Evolutionary conservation across 2,329 filamentous ascomycete species (phyloP), one percentile per base, ranked within the genome.

Genomic region (Claviceps monticola): DNA sequence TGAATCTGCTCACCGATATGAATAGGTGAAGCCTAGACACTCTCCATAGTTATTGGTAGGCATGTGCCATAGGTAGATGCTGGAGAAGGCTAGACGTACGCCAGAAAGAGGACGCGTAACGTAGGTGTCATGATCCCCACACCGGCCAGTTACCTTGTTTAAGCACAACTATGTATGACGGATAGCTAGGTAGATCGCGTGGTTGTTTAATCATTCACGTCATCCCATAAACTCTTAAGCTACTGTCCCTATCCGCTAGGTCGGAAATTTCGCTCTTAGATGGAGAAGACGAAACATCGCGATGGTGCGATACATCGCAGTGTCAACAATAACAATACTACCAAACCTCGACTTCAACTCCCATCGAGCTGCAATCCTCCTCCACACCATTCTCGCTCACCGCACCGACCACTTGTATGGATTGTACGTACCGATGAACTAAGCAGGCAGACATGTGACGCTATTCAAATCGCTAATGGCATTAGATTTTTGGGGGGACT

Each of bases 401-500:
- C 84, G 11, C 74, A 80, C 2, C 84, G 83, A 64, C 85, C 84
- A 64, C 79, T 89, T 56, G 84, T 91, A 70, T 97, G 91, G 91
- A 81, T 97, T 64, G 88, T 54, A 54, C 21, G 53, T 42, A 6
- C 16, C 2, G 42, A 4, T 26, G 14, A 7, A 6, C 2, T 44
- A 19, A 19, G 19, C 19, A 19, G 19, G 19, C 19, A 19, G 19
- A 19, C 26, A 26, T 6, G n/a, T 19, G 7, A 14, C 7, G 6
- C 42, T 43, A 43, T 43, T 43, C 4, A 8, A 5, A 26, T 26
- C 19, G 26, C 42, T 44, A 19, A 44, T 14, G n/a, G 8, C 21
- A 44, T 21, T 14, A 89, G 88, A 75, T 97, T 51, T 98, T 96
- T 68, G 93, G 93, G 48, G 90, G 88, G 48, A 96, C 90, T n/a